These are phyloP conservation scores for Ogataea kodamae DNA, from an alignment of 805 yeast species.

Conservation along the genomic window DNA sequence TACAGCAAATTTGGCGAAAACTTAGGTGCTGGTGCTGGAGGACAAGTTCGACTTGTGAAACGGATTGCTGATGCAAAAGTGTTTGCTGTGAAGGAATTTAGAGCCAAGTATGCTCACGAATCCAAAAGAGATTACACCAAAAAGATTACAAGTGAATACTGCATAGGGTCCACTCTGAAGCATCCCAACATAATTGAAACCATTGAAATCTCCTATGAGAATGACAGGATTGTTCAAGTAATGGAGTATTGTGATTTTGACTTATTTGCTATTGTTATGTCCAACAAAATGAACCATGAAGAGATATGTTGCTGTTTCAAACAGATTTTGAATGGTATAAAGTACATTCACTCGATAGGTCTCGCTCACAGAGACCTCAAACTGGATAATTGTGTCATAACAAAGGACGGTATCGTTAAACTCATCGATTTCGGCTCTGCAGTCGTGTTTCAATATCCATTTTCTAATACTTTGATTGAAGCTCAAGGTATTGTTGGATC, in stretches of 20 bases:
- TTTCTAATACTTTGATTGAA: slow-evolving; percentile 65
- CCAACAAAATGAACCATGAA: slow-evolving; percentile 74
- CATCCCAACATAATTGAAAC: slow-evolving; percentile 91
- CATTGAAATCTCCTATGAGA: slow-evolving; percentile 85
- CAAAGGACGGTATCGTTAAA: slow-evolving; percentile 77
- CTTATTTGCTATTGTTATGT: slow-evolving; percentile 91
- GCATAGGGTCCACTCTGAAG: slow-evolving; percentile 85
- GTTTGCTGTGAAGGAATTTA: slow-evolving; percentile 91
- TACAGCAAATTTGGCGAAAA: slow-evolving; percentile 82
- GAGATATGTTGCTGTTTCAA: slow-evolving; percentile 89
- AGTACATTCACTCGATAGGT: slow-evolving; percentile 80
- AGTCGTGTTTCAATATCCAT: slow-evolving; percentile 86
- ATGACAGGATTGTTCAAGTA: slow-evolving; percentile 81
- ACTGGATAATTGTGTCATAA: slow-evolving; percentile 87
- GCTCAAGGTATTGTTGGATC: slow-evolving; percentile 85
- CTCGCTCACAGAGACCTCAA: slow-evolving; percentile 89
- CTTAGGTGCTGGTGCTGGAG: slow-evolving; percentile 95
- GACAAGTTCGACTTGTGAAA: slow-evolving; percentile 73
- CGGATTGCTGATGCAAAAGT: slow-evolving; percentile 63
- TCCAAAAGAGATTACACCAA: slow-evolving; percentile 82
- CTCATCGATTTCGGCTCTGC: slow-evolving; percentile 93
- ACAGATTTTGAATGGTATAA: slow-evolving; percentile 76
- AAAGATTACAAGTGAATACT: slow-evolving; percentile 90
- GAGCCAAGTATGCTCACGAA: slow-evolving; percentile 72
- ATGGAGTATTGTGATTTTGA: slow-evolving; percentile 95